Base-by-base conservation (phyloP, 106 monocot genomes). In the Cymbidium sinense region DNA sequence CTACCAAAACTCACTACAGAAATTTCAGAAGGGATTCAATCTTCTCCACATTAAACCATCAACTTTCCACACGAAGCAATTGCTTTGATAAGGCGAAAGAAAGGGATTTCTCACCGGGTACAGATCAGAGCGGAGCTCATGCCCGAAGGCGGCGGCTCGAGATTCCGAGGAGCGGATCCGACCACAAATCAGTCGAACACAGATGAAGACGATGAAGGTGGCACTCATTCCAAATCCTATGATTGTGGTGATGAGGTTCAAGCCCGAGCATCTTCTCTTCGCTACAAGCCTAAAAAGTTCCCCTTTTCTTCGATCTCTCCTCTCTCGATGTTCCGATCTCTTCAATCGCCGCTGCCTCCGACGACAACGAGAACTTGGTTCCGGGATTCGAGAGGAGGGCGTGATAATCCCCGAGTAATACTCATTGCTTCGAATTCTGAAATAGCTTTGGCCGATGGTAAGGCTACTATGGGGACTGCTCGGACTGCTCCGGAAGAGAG, bases 191-290 rank as follows among this genome's bases (percentile, higher is more conserved):
- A 95, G 84, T 7, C 93, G 82, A 15, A 87, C 85, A 35, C 90
- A 95, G 34, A 95, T 72, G 79, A 95, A 95, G 20, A 91, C 83
- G 62, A 91, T 89, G 84, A 95, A 95, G 72, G 86, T 85, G 25
- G 84, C 85, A 82, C 93, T 93, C 87, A 95, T 89, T 29, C 86
- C 88, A 75, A 95, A 95, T 55, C 95, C 93, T 70, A 95, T 89
- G 70, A 89, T 84, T 35, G 93, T 91, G 43, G 85, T 89, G 70
- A 89, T 85, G 43, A 95, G 86, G 83, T 95, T 92, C 86, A 90
- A 75, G 7, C 88, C 83, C 72, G 78, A 90, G 37, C 71, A 72
- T 72, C 71, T 72, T 13, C 2, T 47, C 47, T 13, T 15, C 71
- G 69, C 69, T 29, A 6, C 37, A 37, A 72, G n/a, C 37, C 71